Base-by-base conservation (phyloP, 2,329 filamentous ascomycete species). In the Chalaropsis ovoidea region DNA sequence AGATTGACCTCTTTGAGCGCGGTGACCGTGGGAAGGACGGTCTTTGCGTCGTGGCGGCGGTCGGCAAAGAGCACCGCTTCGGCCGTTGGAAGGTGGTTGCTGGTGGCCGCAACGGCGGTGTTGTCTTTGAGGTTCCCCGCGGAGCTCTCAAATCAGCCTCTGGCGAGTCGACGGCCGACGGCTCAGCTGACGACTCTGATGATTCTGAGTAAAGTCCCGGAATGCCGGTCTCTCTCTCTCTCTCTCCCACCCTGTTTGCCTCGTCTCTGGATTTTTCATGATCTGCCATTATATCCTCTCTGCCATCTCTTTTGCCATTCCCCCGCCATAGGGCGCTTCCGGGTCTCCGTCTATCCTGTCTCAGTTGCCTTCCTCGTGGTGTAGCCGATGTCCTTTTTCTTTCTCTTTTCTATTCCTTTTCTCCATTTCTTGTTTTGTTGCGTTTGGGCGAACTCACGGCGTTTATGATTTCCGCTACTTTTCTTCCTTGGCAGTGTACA, bases 11-110 rank as follows among this genome's bases (percentile, higher is more conserved):
- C 15, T 91, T 94, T 70, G 94, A 97, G 74, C 82, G 89, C 19
- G 90, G 91, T 2, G 87, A 90, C 19, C 80, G 86, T 67, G 89
- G 87, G 41, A 85, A 83, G 70, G 83, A 88, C 65, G 91, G 91
- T 0, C 76, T 96, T 1, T 93, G 89, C 70, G 82, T 97, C 35
- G 86, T 95, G 13, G 89, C 86, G n/a, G 94, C 87, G 17, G 82
- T 95, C 1, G 91, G 89, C 43, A 93, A 89, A 72, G 90, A 96
- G 75, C 88, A 92, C 75, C 83, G 90, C 56, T 78, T 96, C 52
- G 94, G 91, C 3, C 81, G 89, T 69, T 97, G 91, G 91, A 86
- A 86, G 75, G 81, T 81, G 66, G 74, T 81, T 27, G 74, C 75
- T 58, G 79, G 78, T 7, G 90, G 85, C 3, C 86, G 86, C 69